Evolutionary conservation across 495 filamentous ascomycete genomes (phyloP).

Genomic region (Penicillium manginii): DNA sequence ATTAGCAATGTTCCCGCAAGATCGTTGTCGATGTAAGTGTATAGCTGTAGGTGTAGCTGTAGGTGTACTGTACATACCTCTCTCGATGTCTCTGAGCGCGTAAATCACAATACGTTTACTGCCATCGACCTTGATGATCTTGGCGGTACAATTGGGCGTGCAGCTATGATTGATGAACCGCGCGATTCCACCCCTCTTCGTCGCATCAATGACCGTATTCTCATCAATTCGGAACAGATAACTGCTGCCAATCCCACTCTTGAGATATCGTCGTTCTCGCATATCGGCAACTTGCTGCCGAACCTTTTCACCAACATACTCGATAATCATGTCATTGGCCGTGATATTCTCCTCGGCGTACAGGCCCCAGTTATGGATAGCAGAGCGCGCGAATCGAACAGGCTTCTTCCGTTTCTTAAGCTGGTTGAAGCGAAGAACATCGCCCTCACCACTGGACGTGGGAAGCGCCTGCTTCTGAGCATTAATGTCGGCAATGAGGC

Average conservation of each 20-base stretch:
- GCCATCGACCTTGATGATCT: conserved; percentile 99
- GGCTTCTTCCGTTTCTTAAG: conserved; percentile 99
- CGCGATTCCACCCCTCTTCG: conserved; percentile 96
- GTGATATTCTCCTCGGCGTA: conserved; percentile 97
- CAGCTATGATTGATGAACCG: conserved; percentile 99
- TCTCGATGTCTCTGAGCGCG: conserved; percentile 88
- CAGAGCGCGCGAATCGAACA: conserved; percentile 95
- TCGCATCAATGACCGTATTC: conserved; percentile 95
- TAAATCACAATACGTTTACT: conserved; percentile 99
- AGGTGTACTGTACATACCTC: conserved; percentile 79
- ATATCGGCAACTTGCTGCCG: conserved; percentile 95
- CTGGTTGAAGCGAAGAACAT: conserved; percentile 96
- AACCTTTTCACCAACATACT: conserved; percentile 98
- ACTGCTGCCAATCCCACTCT: conserved; percentile 94
- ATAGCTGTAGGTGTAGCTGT: too few relatives aligned
- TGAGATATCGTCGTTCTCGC: conserved; percentile 86
- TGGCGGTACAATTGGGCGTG: conserved; percentile 97
- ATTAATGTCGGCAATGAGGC: conserved; percentile 90
- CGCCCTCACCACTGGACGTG: conserved; percentile 68
- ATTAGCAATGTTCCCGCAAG: conserved; percentile 42
- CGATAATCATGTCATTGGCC: conserved; percentile 99
- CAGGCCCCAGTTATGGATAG: conserved; percentile 98
- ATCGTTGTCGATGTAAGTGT: too few relatives aligned
- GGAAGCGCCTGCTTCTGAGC: conserved; percentile 87
- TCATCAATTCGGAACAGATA: conserved; percentile 99